Base-by-base conservation (phyloP, 2,329 filamentous ascomycete species). In the Aspergillus versicolor region DNA sequence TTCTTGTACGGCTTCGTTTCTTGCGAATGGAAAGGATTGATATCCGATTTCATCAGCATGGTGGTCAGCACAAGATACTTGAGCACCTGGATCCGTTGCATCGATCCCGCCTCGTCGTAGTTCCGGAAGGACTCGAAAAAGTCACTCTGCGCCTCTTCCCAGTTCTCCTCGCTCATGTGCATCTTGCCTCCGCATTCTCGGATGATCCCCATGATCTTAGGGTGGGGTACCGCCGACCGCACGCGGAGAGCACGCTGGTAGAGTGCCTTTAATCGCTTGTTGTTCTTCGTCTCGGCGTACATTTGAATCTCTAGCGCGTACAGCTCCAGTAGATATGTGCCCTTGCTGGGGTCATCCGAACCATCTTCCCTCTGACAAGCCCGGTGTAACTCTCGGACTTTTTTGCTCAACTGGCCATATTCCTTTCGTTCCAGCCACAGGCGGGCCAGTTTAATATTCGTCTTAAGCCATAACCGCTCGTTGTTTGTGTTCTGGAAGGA, bases 101-200 rank as follows among this genome's bases (percentile, higher is more conserved):
- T 84, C 24, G 92, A 97, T 45, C 94, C 94, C 41, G 94, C 94
- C 79, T 99, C 94, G 72, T 99, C 94, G 77, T 97, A 99, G 78
- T 97, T 97, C 56, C 92, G 90, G 81, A 99, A 99, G 1, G 93
- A 96, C 74, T 99, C 94, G 75, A 97, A 97, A 76, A 99, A 99
- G 79, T 97, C 94, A 67, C 88, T 93, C 76, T 97, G 92, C 1
- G 94, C 94, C 69, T 92, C 91, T 73, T 94, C 91, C 94, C 94
- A 99, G 73, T 97, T 97, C 79, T 97, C 94, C 81, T 99, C 94
- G 74, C 90, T 94, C 94, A 99, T 97, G 79, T 97, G 92, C 94
- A 99, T 99, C 81, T 99, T 99, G 67, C 94, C 94, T 68, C 94
- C 94, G 73, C 94, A 99, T 78, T 99, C 94, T 54, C 93, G 89